Conservation (phyloP, 306 rosid genomes). For the Sindora glabra region DNA sequence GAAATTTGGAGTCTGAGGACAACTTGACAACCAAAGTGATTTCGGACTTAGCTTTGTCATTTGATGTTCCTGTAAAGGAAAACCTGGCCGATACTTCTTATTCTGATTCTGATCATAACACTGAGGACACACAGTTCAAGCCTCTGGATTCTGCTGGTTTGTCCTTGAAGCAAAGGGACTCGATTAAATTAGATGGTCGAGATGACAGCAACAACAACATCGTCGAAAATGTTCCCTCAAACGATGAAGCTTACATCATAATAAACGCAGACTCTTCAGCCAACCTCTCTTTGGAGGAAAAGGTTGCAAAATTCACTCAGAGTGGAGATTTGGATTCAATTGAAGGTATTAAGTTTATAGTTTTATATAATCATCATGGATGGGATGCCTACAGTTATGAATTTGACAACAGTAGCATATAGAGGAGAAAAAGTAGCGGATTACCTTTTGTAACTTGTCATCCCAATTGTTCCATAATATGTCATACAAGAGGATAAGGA, state of each 20-base stretch:
- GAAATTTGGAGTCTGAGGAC: too few relatives aligned
- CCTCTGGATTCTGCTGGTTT: conserved; percentile 19
- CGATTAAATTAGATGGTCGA: conserved; percentile 19
- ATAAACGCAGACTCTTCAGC: conserved; percentile 11
- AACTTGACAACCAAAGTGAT: too few relatives aligned
- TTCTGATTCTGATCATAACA: conserved; percentile 15
- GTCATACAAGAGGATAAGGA: not conserved
- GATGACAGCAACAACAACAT: conserved; percentile 21
- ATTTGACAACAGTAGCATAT: conserved; percentile 2
- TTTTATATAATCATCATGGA: conserved; percentile 9
- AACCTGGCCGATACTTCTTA: conserved; percentile 9
- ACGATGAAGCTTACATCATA: conserved; percentile 8
- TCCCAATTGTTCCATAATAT: not conserved
- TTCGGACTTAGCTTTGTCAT: too few relatives aligned
- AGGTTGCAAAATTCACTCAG: conserved; percentile 66
- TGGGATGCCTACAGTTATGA: conserved; percentile 3
- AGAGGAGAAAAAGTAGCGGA: too few relatives aligned
- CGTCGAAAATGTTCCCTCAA: conserved; percentile 24
- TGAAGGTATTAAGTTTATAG: conserved; percentile 46
- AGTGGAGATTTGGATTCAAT: conserved; percentile 65
- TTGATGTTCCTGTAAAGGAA: conserved; percentile 14
- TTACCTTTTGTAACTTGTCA: too few relatives aligned
- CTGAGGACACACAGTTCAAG: not conserved
- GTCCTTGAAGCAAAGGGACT: conserved; percentile 26
- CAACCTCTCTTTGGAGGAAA: conserved; percentile 46